Evolutionary conservation across 305 asterid species (phyloP).

Genomic region (Fraxinus paxiana): DNA sequence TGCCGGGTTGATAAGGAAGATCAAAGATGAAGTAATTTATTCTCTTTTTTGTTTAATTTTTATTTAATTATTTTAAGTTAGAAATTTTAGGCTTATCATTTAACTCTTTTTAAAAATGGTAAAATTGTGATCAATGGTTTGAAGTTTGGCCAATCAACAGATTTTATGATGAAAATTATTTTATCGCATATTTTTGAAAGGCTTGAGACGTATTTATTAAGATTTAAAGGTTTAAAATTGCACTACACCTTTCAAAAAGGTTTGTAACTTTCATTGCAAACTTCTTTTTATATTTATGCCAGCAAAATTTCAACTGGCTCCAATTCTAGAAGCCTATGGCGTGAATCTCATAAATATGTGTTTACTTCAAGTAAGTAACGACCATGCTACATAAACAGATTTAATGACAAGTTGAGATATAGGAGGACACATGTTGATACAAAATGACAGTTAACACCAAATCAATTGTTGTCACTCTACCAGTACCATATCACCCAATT

Average conservation of each 20-base stretch:
- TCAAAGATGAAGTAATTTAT: neutral
- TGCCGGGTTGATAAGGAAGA: neutral
- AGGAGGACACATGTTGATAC: too few relatives aligned
- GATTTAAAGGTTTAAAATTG: too few relatives aligned
- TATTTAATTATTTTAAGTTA: too few relatives aligned
- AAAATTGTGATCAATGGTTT: neutral
- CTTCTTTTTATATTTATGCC: neutral
- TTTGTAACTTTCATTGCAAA: too few relatives aligned
- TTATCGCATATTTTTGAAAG: too few relatives aligned
- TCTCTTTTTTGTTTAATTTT: neutral
- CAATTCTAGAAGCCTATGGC: conserved; percentile 16
- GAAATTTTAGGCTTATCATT: too few relatives aligned
- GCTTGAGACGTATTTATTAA: neutral
- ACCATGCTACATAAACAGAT: too few relatives aligned
- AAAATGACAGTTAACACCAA: too few relatives aligned
- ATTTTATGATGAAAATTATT: neutral
- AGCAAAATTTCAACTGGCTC: conserved; percentile 24
- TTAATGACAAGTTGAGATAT: too few relatives aligned
- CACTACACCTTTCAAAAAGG: too few relatives aligned
- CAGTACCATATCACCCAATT: too few relatives aligned
- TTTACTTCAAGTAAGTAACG: neutral
- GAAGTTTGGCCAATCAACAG: neutral
- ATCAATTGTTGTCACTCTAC: too few relatives aligned
- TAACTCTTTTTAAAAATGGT: neutral
- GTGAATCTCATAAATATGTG: neutral